A percentile compares a stretch with the other conserved stretches of the same genome.
These are phyloP conservation scores for Gloeopeniophorella convolvens DNA, from an alignment of 768 basidiomycete genomes.

Conservation along the genomic window DNA sequence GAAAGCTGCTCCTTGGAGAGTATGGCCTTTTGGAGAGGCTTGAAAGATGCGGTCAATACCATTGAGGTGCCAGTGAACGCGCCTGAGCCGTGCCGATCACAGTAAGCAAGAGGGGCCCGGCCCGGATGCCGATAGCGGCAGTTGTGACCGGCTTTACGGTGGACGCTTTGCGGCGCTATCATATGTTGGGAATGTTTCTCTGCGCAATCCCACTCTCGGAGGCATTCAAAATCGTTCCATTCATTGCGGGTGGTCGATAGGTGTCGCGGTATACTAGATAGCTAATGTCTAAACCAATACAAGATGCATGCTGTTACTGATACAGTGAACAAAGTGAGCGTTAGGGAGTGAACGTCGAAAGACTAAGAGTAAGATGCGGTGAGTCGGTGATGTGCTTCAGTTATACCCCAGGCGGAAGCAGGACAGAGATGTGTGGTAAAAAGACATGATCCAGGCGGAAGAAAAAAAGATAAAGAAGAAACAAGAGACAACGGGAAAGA, in stretches of 20 bases:
- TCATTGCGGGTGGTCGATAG: background rate
- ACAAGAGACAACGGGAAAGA: background rate
- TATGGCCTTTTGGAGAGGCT: constrained; percentile 63
- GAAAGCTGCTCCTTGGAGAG: constrained; percentile 70
- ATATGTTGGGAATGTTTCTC: too few relatives aligned
- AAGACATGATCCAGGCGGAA: background rate
- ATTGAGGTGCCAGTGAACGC: too few relatives aligned
- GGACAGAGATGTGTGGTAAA: too few relatives aligned
- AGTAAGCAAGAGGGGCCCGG: too few relatives aligned
- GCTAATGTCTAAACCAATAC: background rate
- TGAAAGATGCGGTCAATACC: constrained; percentile 32
- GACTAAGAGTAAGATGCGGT: background rate
- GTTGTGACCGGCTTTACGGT: too few relatives aligned
- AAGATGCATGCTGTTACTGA: background rate
- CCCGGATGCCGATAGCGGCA: too few relatives aligned
- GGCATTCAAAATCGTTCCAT: constrained; percentile 16
- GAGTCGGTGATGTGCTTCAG: constrained; percentile 4
- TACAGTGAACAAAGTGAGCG: constrained; percentile 2
- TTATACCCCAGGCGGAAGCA: constrained; percentile 9
- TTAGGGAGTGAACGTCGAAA: constrained; percentile 14
- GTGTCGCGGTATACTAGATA: constrained; percentile 5
- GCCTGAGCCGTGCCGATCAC: too few relatives aligned
- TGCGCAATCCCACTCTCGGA: too few relatives aligned
- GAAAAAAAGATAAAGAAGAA: background rate
- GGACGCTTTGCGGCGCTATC: too few relatives aligned